Percentiles rank a stretch among this genome's conserved stretches.
Conservation (phyloP, 163 green algal genomes). For the Prototheca wickerhamii region DNA sequence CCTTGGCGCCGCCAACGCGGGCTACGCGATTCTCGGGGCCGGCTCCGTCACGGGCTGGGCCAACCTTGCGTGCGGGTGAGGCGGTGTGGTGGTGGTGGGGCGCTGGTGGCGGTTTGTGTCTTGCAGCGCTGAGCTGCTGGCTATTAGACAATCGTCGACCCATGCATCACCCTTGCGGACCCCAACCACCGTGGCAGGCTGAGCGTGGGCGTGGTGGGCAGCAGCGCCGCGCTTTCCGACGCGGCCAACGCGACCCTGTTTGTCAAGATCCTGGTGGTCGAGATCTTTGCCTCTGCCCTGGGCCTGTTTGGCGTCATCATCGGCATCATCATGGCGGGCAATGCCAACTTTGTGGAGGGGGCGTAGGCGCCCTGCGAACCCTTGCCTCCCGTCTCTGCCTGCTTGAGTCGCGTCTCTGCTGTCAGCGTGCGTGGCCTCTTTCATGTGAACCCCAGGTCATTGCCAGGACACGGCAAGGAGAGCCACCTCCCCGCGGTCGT, state of each 20-base stretch:
- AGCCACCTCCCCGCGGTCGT: too few relatives aligned
- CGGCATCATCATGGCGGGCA: constrained; percentile 89
- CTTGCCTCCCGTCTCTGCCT: background rate
- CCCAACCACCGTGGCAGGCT: constrained; percentile 54
- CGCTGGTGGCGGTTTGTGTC: background rate
- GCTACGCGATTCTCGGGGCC: constrained; percentile 88
- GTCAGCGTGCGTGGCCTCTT: too few relatives aligned
- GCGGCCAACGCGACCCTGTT: constrained; percentile 96
- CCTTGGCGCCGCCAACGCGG: constrained; percentile 47
- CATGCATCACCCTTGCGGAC: background rate
- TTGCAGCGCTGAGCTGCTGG: too few relatives aligned
- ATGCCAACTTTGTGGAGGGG: constrained; percentile 43
- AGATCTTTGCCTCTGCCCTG: constrained; percentile 94
- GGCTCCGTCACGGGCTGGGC: constrained; percentile 83
- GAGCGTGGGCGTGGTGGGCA: constrained; percentile 96
- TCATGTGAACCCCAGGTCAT: too few relatives aligned
- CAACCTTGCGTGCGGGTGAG: constrained; percentile 95
- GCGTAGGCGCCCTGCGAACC: too few relatives aligned
- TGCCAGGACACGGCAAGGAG: too few relatives aligned
- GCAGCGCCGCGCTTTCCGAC: constrained; percentile 89
- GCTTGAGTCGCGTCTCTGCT: background rate
- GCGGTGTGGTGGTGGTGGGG: background rate
- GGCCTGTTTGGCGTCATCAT: constrained; percentile 88
- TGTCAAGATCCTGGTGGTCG: constrained; percentile 99
- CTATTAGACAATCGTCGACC: too few relatives aligned